Base-by-base conservation (phyloP, 225 moss, liverwort and hornwort genomes). In the Marchantia paleacea region DNA sequence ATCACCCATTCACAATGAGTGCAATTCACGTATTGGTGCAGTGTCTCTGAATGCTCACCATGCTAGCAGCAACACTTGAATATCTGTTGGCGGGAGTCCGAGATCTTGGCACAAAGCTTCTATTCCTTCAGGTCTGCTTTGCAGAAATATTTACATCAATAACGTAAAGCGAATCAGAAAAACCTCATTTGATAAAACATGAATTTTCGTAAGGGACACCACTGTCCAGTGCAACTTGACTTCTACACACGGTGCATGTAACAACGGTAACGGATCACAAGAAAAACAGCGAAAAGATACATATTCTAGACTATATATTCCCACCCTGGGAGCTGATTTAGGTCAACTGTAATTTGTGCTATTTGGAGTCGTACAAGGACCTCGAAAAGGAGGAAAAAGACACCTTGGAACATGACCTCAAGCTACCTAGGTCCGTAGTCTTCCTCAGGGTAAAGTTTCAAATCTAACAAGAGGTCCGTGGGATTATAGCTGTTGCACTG, bases 51-150 rank as follows among this genome's bases (percentile, higher is more conserved):
- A 26, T 51, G 77, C 89, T 85, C 87, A 97, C 97, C 97, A 97
- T 66, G 97, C 97, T 65, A 97, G 82, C 58, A 93, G 90, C 85
- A 97, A 87, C 72, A 97, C 85, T 90, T 87, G 91, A 72, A 97
- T 84, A 80, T 97, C 97, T n/a, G 92, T 89, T 52, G 97, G 89
- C 84, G 90, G 77, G 67, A 97, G 85, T 49, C 86, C 90, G 73
- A 97, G 92, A 84, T 97, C 95, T 65, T 92, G 89, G 85, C 97
- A 97, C 70, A 97, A 88, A 71, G 90, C 86, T 88, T 97, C 97
- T 73, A 97, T 90, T 52, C 95, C 97, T 75, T 97, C 95, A 22
- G 97, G 97, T 80, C 97, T 97, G 93, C 77, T n/a, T 77, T 80
- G 75, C 26, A 52, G 39, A 53, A 15, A 22, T 7, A 31, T 24